Evolutionary conservation across 2,329 filamentous ascomycete species (phyloP).

Genomic region (Nigrospora osmanthi): DNA sequence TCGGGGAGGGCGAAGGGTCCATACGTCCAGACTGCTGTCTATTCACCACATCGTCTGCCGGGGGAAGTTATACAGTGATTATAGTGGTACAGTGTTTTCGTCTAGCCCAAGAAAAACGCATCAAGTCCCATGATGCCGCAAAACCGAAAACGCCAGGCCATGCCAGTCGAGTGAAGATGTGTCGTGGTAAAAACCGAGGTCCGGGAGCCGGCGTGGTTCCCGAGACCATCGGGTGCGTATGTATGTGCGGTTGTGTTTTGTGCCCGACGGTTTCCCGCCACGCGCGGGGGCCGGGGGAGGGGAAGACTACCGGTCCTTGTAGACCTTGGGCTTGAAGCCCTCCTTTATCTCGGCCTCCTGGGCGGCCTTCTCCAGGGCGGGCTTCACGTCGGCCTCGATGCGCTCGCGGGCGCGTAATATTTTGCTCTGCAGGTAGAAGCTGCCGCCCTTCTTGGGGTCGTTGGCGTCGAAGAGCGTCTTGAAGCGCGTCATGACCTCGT

Average conservation of each 20-base stretch:
- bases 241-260: background rate
- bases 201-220: background rate
- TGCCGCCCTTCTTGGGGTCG: slow-evolving; percentile 90
- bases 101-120: no score
- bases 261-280: no score
- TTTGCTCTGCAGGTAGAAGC: slow-evolving; percentile 98
- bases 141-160: slow-evolving; percentile 1
- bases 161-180: slow-evolving; percentile 4
- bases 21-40: no score
- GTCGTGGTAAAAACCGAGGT: background rate
- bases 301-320: slow-evolving; percentile 62
- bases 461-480: slow-evolving; percentile 93
- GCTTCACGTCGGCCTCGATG: slow-evolving; percentile 78
- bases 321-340: slow-evolving; percentile 92
- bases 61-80: no score
- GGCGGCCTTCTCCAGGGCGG: slow-evolving; percentile 61
- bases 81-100: no score
- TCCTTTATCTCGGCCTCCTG: slow-evolving; percentile 72
- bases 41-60: no score
- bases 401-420: slow-evolving; percentile 84
- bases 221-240: background rate
- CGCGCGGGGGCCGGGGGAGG: no score
- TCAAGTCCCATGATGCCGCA: no score
- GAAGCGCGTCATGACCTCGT: slow-evolving; percentile 77
- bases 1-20: no score